Evolutionary conservation across 2,329 filamentous ascomycete species (phyloP).

Genomic region (Aspergillus sp.): DNA sequence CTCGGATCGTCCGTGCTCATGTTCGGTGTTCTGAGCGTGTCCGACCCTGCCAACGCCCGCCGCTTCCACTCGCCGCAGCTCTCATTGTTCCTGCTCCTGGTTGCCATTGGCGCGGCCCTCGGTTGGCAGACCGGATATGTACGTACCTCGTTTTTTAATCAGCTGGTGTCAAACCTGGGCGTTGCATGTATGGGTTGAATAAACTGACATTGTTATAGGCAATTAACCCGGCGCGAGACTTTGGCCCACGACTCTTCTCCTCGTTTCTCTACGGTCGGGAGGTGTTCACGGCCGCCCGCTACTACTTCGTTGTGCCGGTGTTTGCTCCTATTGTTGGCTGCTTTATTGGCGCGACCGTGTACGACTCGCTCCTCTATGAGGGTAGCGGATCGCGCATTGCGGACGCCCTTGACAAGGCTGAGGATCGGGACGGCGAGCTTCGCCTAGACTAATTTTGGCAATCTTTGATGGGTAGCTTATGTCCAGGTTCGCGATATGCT

Average conservation of each 20-base stretch:
- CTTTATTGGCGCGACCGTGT: conserved; percentile 26
- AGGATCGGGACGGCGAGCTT: conserved; percentile 15
- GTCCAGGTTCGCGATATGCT: neutral
- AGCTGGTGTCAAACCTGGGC: too few relatives aligned
- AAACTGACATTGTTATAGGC: conserved; percentile 19
- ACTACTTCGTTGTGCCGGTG: conserved; percentile 31
- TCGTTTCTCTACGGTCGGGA: conserved; percentile 30
- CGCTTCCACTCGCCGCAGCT: conserved; percentile 29
- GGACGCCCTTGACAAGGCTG: conserved; percentile 25
- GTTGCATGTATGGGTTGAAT: neutral
- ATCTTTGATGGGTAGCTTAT: neutral
- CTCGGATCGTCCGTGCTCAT: conserved; percentile 30
- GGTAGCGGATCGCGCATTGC: conserved; percentile 32
- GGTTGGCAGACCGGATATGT: conserved; percentile 37
- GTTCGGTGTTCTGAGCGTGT: conserved; percentile 29
- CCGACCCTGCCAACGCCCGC: conserved; percentile 24
- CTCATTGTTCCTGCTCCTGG: conserved; percentile 26
- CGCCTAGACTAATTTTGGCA: conserved; percentile 17
- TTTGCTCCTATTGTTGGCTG: conserved; percentile 30
- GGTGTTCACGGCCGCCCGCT: conserved; percentile 27
- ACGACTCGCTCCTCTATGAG: conserved; percentile 28
- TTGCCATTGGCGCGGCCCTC: conserved; percentile 29
- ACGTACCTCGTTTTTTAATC: conserved; percentile 12
- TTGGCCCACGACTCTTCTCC: conserved; percentile 31
- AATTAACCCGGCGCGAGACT: conserved; percentile 32